Conservation (phyloP, 2,329 filamentous ascomycete genomes). For the Ophiostoma tasmaniense region DNA sequence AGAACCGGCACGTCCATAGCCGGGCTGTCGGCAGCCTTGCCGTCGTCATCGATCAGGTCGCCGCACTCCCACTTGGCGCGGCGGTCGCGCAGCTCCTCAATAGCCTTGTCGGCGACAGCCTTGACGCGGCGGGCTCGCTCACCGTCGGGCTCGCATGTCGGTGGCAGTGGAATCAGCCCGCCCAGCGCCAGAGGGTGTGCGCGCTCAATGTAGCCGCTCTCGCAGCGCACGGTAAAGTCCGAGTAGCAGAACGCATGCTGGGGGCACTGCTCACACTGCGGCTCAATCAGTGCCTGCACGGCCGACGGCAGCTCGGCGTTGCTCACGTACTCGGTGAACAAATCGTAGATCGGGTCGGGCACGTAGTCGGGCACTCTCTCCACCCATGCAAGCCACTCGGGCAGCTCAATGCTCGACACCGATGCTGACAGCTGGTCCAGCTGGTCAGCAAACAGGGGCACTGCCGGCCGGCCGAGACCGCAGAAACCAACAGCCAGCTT, state of each 20-base stretch:
- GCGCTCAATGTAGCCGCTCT: slow-evolving; percentile 77
- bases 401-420: background rate
- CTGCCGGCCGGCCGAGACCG: slow-evolving; percentile 62
- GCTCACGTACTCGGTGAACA: slow-evolving; percentile 31
- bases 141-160: slow-evolving; percentile 89
- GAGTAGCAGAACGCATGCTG: slow-evolving; percentile 81
- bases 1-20: slow-evolving; percentile 60
- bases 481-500: slow-evolving; percentile 96
- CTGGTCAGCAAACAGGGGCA: slow-evolving; percentile 32
- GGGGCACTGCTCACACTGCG: slow-evolving; percentile 84
- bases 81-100: slow-evolving; percentile 77
- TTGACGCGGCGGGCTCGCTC: slow-evolving; percentile 84
- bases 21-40: slow-evolving; percentile 50
- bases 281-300: slow-evolving; percentile 59
- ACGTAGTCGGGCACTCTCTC: slow-evolving; percentile 32
- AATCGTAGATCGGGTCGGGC: slow-evolving; percentile 27
- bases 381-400: slow-evolving; percentile 3
- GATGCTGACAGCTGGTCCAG: slow-evolving; percentile 30
- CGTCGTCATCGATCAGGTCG: slow-evolving; percentile 54
- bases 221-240: slow-evolving; percentile 69
- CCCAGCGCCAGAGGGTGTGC: slow-evolving; percentile 75
- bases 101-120: slow-evolving; percentile 75
- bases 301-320: slow-evolving; percentile 60
- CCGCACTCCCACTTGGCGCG: slow-evolving; percentile 89
- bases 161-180: slow-evolving; percentile 74